Evolutionary conservation across 768 basidiomycete species (phyloP).

Genomic region (Lentinula boryana): DNA sequence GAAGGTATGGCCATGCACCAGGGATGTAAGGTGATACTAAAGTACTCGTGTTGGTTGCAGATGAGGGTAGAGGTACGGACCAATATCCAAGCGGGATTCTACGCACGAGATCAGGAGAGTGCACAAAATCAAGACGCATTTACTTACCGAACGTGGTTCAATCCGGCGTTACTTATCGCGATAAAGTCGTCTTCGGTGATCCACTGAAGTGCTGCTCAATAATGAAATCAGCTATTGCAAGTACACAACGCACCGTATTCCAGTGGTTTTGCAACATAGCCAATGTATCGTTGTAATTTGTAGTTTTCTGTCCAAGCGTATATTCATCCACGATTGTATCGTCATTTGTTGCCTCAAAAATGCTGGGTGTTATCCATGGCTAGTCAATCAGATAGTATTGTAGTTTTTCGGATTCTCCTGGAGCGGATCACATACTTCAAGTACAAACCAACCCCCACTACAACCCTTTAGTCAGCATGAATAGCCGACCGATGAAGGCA

Average conservation of each 20-base stretch:
- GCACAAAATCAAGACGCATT: not conserved
- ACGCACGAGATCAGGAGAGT: not conserved
- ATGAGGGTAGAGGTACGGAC: constrained; percentile 63
- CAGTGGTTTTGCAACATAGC: constrained; percentile 47
- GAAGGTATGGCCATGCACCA: constrained; percentile 67
- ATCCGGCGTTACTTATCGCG: constrained; percentile 57
- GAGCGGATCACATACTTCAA: constrained; percentile 35
- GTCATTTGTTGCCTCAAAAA: constrained; percentile 60
- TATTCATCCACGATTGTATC: constrained; percentile 53
- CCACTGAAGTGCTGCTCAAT: constrained; percentile 27
- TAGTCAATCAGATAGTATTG: constrained; percentile 16
- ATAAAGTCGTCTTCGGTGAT: constrained; percentile 66
- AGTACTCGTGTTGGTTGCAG: constrained; percentile 39
- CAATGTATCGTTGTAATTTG: constrained; percentile 35
- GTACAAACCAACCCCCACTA: constrained; percentile 60
- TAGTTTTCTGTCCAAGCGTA: constrained; percentile 45
- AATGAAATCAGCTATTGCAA: not conserved
- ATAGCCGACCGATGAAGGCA: not conserved
- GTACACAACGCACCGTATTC: constrained; percentile 35
- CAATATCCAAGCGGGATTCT: constrained; percentile 74
- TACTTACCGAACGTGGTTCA: constrained; percentile 64
- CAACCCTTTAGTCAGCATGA: not conserved
- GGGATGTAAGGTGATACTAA: constrained; percentile 41
- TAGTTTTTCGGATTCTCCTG: not conserved
- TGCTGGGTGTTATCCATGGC: constrained; percentile 78